Percentiles rank a stretch among this genome's conserved stretches.
Evolutionary conservation across 768 basidiomycete genomes (phyloP).

Genomic region (Mrakia frigida): DNA sequence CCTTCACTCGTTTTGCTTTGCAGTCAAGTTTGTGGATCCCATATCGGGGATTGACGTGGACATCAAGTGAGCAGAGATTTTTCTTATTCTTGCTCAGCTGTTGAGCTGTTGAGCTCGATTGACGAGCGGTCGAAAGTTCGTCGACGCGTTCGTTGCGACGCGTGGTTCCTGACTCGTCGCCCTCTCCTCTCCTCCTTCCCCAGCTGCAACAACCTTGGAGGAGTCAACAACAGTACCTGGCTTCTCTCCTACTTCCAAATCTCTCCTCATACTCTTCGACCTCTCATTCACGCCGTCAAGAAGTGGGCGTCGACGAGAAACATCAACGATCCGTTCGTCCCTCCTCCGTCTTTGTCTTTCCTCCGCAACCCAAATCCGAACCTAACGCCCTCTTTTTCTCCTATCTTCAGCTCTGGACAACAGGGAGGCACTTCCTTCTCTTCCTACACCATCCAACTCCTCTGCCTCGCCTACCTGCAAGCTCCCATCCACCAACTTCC

Average conservation of each 20-base stretch:
- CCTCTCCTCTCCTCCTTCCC: not conserved
- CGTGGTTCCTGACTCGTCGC: not conserved
- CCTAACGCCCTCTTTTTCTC: not conserved
- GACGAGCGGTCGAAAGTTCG: too few relatives aligned
- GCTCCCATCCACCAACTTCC: not conserved
- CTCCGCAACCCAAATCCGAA: not conserved
- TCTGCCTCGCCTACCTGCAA: constrained; percentile 27
- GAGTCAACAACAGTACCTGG: constrained; percentile 21
- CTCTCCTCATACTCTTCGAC: constrained; percentile 21
- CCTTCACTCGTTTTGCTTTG: not conserved
- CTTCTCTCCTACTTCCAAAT: constrained; percentile 22
- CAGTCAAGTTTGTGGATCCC: constrained; percentile 25
- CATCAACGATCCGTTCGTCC: constrained; percentile 16
- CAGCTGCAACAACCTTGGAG: constrained; percentile 28
- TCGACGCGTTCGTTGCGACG: too few relatives aligned
- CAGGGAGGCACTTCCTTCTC: constrained; percentile 16
- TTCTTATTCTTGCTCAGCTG: too few relatives aligned
- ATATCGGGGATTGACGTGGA: constrained; percentile 19
- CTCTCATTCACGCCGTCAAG: constrained; percentile 29
- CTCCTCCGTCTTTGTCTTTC: not conserved
- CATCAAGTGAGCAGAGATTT: not conserved
- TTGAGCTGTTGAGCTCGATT: too few relatives aligned
- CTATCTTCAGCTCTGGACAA: not conserved
- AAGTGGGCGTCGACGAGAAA: constrained; percentile 17
- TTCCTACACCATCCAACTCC: constrained; percentile 25